Evolutionary conservation across 257 asterid genomes (phyloP), one percentile per base, ranked within the genome.

Genomic region (Linderniella brevidens): DNA sequence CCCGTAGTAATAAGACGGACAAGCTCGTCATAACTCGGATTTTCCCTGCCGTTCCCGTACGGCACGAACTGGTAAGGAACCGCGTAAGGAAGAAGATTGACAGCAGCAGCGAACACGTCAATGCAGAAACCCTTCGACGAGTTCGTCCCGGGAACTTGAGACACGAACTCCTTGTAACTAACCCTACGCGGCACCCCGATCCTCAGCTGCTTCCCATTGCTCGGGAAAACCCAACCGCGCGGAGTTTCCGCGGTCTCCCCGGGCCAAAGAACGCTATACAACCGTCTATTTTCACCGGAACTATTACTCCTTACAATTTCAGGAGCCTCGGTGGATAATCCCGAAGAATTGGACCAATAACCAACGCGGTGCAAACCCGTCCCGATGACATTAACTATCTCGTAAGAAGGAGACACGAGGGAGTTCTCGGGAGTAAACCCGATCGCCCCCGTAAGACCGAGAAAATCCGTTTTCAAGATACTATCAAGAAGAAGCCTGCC

Each of bases 221-320:
- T 82, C 0, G 96, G 94, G 52, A 85, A 84, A 64, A 79, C 92
- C 99, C 99, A 90, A 32, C 99, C 99, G 25, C 96, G 96, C 12
- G 99, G 99, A 15, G 67, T 75, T 56, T 39, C 61, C 35, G 59
- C 55, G 0, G 79, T 57, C 36, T 85, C 92, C 16, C 99, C 99
- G 1, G 96, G 99, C 99, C 99, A 90, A 48, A 85, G 52, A 52
- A 85, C 96, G 52, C 74, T 64, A 10, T 57, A 54, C 13, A 90
- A 64, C 58, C 47, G 57, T 37, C 78, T 77, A 47, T 52, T 74
- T 12, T 8, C 41, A 9, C 14, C 15, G 14, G 95, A 84, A 35
- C 72, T 72, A 48, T 88, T 78, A 11, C 63, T 62, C 18, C 74
- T 64, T 12, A 78, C 66, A 8, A 52, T 58, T 74, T 85, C 93